phyloP scores from a whole-genome alignment of 257 asterid genomes.

The Lycium barbarum region DNA sequence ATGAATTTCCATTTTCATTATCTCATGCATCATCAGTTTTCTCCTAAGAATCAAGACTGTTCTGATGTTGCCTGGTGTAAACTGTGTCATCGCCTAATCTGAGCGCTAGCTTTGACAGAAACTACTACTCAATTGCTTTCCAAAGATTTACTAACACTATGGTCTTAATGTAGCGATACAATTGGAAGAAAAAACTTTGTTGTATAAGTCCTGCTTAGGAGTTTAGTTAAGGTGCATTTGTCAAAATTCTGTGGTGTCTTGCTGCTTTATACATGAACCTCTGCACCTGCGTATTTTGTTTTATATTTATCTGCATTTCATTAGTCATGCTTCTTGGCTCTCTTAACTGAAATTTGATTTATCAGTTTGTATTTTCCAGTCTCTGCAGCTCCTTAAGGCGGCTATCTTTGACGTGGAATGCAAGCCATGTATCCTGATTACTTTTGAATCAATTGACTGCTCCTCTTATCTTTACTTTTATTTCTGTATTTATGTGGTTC shows the following conservation, averaged over 20 bases:
- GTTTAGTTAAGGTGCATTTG: not conserved
- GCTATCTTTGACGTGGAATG: constrained; percentile 84
- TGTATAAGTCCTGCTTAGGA: constrained; percentile 16
- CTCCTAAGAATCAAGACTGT: not conserved
- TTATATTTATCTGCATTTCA: constrained; percentile 6
- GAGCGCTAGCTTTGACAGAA: not conserved
- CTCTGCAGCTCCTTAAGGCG: constrained; percentile 86
- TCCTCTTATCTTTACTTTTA: constrained; percentile 26
- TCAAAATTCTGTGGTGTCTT: not conserved
- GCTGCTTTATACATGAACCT: constrained; percentile 2
- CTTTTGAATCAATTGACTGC: constrained; percentile 32
- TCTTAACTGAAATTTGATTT: constrained; percentile 31
- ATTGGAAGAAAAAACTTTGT: constrained; percentile 12
- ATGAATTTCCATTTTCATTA: constrained; percentile 12
- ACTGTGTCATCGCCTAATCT: not conserved
- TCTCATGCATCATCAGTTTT: constrained; percentile 18
- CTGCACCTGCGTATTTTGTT: not conserved
- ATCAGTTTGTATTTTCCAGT: constrained; percentile 55
- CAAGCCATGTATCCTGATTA: constrained; percentile 81
- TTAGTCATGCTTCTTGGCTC: not conserved
- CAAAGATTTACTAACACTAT: not conserved
- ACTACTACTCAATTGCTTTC: not conserved
- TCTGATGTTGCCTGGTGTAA: constrained; percentile 23
- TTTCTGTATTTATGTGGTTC: not conserved
- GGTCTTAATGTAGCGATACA: not conserved